Evolutionary conservation across 208 protist genomes (phyloP).

Genomic region (Crithidia mellificae): DNA sequence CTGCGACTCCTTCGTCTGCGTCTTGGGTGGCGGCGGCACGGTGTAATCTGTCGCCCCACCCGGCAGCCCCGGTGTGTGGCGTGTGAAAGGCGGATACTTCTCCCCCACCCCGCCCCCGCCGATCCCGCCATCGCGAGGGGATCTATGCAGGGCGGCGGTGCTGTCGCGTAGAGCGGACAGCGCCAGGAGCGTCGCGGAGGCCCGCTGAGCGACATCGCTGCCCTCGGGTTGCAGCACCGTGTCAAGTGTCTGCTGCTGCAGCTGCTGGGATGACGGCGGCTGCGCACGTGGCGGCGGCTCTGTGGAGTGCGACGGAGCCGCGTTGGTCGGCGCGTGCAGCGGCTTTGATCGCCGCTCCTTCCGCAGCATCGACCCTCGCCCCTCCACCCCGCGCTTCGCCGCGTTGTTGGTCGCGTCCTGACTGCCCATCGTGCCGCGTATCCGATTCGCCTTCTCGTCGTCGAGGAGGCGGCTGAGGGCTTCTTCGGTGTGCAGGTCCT

Average conservation of each 20-base stretch:
- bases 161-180: constrained; percentile 27
- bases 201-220: constrained; percentile 17
- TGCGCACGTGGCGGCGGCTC: background rate
- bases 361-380: constrained; percentile 14
- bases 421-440: background rate
- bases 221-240: constrained; percentile 1
- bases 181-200: constrained; percentile 20
- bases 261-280: too few species aligned
- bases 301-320: background rate
- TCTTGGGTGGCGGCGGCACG: background rate
- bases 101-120: background rate
- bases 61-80: background rate
- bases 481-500: constrained; percentile 1
- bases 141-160: background rate
- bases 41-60: background rate
- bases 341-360: constrained; percentile 36
- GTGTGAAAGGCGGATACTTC: background rate
- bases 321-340: constrained; percentile 1
- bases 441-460: constrained; percentile 2
- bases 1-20: background rate
- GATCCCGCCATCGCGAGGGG: background rate
- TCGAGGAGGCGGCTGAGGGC: background rate
- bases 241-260: constrained; percentile 1
- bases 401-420: background rate
- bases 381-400: background rate